Base-by-base conservation (phyloP, 306 rosid genomes). In the Alnus glutinosa region DNA sequence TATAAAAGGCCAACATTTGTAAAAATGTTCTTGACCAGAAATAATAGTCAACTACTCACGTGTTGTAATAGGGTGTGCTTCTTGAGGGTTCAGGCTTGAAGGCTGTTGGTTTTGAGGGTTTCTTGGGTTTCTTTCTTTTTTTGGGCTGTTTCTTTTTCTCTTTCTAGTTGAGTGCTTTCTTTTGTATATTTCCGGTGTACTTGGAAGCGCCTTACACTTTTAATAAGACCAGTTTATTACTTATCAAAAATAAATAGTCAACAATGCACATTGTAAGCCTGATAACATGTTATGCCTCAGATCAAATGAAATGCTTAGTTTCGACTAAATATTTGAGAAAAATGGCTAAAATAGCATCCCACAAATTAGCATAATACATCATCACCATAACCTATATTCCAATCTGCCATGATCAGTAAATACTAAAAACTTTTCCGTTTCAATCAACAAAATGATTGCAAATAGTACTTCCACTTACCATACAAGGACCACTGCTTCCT, bases 401-500 rank as follows among this genome's bases (percentile, higher is more conserved):
- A 32, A 37, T 42, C 32, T 51, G 34, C 34, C 54, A 78, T 55
- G 46, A 54, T 57, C 28, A 67, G 71, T 52, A 46, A 61, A 42
- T 23, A 48, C 63, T 54, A 50, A 69, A 75, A 13, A 23, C 34
- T 30, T 55, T 73, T 75, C 78, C 54, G 61, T 74, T 77, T 76
- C 71, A 83, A 79, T 54, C 71, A 52, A 62, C 73, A 57, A 58
- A 47, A 74, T 47, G 34, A 75, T 74, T 32, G 73, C 61, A 77
- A 81, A 71, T 4, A 47, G 69, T 55, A 82, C 71, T 28, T 71
- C 66, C 75, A 80, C 98, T 86, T 87, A 95, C 98, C 92, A 86
- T 82, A 70, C 90, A 92, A 4, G 97, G 86, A 82, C 88, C 86
- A 78, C 85, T 92, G 80, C 89, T 92, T 85, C 98, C 98, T 88